Percentiles rank a stretch among this genome's conserved stretches.
phyloP scores from a whole-genome alignment of 2,329 filamentous ascomycete genomes.

The Fusarium foetens region DNA sequence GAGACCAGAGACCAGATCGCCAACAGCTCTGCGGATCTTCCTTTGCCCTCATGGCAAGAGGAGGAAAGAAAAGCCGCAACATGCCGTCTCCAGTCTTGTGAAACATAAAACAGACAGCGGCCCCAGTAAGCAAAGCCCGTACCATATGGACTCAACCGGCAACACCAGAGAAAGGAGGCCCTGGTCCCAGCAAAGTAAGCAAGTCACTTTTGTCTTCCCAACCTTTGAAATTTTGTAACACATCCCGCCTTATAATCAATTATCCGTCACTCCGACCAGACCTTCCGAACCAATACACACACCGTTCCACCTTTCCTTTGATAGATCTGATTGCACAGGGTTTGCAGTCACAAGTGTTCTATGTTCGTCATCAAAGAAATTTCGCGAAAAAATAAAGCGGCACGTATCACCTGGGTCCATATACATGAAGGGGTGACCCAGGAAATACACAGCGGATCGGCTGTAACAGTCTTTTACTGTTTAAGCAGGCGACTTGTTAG shows the following conservation, averaged over 20 bases:
- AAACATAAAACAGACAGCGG: slow-evolving; percentile 47
- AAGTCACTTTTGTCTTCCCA: slow-evolving; percentile 56
- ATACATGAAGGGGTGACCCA: slow-evolving; percentile 36
- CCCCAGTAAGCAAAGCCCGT: slow-evolving; percentile 46
- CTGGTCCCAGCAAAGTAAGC: slow-evolving; percentile 45
- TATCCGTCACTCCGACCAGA: slow-evolving; percentile 54
- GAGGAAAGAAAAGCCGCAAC: slow-evolving; percentile 4
- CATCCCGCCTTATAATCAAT: slow-evolving; percentile 50
- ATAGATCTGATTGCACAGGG: slow-evolving; percentile 56
- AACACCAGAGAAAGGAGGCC: slow-evolving; percentile 48
- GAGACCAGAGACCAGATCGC: background rate
- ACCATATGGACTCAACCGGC: slow-evolving; percentile 46
- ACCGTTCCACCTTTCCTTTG: slow-evolving; percentile 50
- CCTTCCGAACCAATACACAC: slow-evolving; percentile 52
- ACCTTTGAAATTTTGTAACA: slow-evolving; percentile 49
- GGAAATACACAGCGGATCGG: slow-evolving; percentile 43
- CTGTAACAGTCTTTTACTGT: slow-evolving; percentile 34
- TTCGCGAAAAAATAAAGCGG: slow-evolving; percentile 43
- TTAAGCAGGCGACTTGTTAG: slow-evolving; percentile 70
- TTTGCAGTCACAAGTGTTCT: slow-evolving; percentile 59
- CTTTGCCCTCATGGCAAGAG: slow-evolving; percentile 3
- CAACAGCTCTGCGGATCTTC: slow-evolving; percentile 1
- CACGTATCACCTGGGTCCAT: slow-evolving; percentile 39
- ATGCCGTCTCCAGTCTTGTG: slow-evolving; percentile 44
- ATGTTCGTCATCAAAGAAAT: slow-evolving; percentile 57